phyloP scores from a whole-genome alignment of 257 asterid genomes.

The Vinca minor region DNA sequence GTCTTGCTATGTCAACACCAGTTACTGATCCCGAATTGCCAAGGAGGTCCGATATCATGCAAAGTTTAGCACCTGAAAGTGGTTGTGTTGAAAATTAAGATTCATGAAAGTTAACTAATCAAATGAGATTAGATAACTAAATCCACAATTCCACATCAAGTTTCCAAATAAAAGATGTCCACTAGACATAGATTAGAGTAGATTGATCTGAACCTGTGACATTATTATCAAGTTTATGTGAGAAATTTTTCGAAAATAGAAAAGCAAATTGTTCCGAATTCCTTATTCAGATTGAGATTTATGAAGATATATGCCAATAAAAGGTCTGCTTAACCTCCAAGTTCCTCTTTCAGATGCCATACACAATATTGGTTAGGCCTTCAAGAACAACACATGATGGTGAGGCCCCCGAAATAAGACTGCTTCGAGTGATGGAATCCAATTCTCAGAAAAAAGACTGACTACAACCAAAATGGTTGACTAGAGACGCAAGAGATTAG shows the following conservation, averaged over 20 bases:
- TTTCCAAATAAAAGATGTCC: background rate
- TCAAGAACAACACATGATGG: background rate
- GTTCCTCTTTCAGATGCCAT: background rate
- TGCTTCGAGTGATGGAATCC: background rate
- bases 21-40: slow-evolving; percentile 80
- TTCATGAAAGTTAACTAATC: slow-evolving; percentile 4
- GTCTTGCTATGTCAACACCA: slow-evolving; percentile 81
- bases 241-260: background rate
- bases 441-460: background rate
- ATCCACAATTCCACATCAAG: background rate
- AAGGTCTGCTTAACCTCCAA: background rate
- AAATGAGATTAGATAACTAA: background rate
- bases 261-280: background rate
- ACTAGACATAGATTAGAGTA: background rate
- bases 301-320: background rate
- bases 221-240: background rate
- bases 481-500: background rate
- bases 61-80: slow-evolving; percentile 85
- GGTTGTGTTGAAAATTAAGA: slow-evolving; percentile 13
- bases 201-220: background rate
- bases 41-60: slow-evolving; percentile 81
- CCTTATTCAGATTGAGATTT: background rate
- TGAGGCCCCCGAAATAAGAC: background rate
- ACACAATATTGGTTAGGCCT: background rate
- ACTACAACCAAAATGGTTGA: background rate